Evolutionary conservation across 2,329 filamentous ascomycete genomes (phyloP), one percentile per base, ranked within the genome.

Genomic region (Pseudogymnoascus verrucosus): DNA sequence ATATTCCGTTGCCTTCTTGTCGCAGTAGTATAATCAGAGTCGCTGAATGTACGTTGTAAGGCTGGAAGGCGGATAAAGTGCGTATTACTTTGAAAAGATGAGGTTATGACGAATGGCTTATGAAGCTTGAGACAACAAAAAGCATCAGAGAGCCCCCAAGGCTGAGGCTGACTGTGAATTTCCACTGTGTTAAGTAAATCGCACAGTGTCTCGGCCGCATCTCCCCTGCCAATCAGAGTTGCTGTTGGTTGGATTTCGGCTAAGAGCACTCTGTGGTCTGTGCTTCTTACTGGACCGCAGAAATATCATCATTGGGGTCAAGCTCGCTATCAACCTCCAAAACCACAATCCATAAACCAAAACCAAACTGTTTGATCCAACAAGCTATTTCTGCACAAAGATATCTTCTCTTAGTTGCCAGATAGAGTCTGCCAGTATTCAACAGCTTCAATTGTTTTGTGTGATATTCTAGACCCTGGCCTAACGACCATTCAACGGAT

Each of bases 291-390:
- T 34, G 51, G 51, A 57, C 51, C 51, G 51, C 51, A 57, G 51
- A 57, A 57, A 57, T 57, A 57, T 57, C 51, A 57, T 57, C 51
- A 57, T 57, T 57, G 51, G 51, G n/a, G 16, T 57, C 51, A 57
- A 57, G 51, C 51, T 57, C 12, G 51, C n/a, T 57, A 57, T 57
- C 51, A 21, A 57, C 51, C 26, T 34, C 16, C 28, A 19, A 57
- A 57, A 57, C 11, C 28, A 57, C 28, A 36, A 57, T 34, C n/a
- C 51, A 57, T 21, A 57, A 28, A 23, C 28, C 28, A 19, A 21
- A 31, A 21, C 47, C 44, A 57, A 57, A 14, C 51, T 36, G 28
- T 57, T 57, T 57, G 28, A 57, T 57, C 51, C 28, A 57, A 57
- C 51, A 19, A 19, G 51, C 51, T 57, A 34, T 57, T 57, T 57